Percentiles rank a stretch among this genome's conserved stretches.
These are phyloP conservation scores for Collybia nuda DNA, from an alignment of 768 basidiomycete species.

Conservation along the genomic window DNA sequence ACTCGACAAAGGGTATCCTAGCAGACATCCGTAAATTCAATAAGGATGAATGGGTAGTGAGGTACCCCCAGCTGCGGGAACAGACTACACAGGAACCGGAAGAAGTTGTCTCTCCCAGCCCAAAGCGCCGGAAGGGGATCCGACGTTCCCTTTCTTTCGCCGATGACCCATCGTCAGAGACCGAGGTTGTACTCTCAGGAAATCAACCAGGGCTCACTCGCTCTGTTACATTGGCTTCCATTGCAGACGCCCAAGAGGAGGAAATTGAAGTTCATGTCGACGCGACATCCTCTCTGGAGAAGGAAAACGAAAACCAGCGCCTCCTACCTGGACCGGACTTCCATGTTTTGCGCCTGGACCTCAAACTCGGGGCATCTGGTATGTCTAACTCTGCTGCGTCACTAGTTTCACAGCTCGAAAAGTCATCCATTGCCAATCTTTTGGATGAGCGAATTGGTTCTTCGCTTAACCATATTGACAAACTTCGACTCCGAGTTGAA, in stretches of 20 bases:
- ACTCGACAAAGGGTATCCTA: constrained; percentile 67
- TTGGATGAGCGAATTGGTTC: constrained; percentile 80
- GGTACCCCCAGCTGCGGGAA: constrained; percentile 78
- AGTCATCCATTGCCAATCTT: constrained; percentile 88
- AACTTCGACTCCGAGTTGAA: constrained; percentile 81
- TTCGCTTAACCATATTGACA: constrained; percentile 77
- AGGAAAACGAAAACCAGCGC: constrained; percentile 30
- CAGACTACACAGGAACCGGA: constrained; percentile 26
- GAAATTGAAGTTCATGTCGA: constrained; percentile 22
- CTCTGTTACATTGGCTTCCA: constrained; percentile 58
- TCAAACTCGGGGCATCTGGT: constrained; percentile 81
- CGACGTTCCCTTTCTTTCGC: constrained; percentile 81
- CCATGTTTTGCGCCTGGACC: constrained; percentile 87
- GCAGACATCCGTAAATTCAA: constrained; percentile 77
- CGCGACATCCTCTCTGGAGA: constrained; percentile 18
- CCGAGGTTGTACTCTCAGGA: constrained; percentile 62
- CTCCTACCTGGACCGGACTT: constrained; percentile 62
- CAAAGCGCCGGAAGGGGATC: constrained; percentile 36
- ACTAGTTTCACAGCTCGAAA: constrained; percentile 91
- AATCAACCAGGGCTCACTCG: constrained; percentile 49
- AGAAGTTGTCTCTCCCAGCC: constrained; percentile 24
- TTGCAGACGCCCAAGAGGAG: constrained; percentile 45
- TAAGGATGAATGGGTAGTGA: constrained; percentile 82
- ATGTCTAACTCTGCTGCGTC: constrained; percentile 62
- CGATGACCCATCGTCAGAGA: constrained; percentile 71